phyloP scores from a whole-genome alignment of 2,329 filamentous ascomycete genomes.

The Colletotrichum tropicicola region DNA sequence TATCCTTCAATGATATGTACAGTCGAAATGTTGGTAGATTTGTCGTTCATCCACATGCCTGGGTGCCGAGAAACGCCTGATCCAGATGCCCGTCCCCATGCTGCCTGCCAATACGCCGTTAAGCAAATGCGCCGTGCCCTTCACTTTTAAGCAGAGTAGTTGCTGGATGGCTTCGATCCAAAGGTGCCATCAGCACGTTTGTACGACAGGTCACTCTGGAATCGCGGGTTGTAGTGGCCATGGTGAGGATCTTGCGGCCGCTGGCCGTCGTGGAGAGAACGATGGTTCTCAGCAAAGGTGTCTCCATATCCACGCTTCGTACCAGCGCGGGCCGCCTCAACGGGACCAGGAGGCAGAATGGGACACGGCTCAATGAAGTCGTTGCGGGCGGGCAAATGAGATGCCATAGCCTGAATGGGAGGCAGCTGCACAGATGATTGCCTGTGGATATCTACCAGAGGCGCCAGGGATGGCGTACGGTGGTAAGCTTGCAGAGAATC shows the following conservation, averaged over 20 bases:
- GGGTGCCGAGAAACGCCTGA: neutral
- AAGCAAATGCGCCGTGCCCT: neutral
- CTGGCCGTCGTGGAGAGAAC: conserved; percentile 47
- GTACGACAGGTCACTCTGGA: conserved; percentile 34
- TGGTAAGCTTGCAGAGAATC: conserved; percentile 38
- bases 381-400: neutral
- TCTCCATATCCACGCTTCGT: conserved; percentile 29
- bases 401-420: neutral
- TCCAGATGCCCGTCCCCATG: neutral
- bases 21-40: neutral
- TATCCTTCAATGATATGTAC: no score
- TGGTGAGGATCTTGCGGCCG: conserved; percentile 47
- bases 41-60: neutral
- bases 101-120: conserved; percentile 1
- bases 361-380: conserved; percentile 23
- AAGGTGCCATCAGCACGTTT: conserved; percentile 45
- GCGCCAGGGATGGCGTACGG: conserved; percentile 41
- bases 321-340: conserved; percentile 19
- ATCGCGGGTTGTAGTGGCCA: conserved; percentile 1
- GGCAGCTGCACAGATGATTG: conserved; percentile 1
- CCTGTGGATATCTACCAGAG: conserved; percentile 34
- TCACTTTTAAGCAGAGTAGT: neutral
- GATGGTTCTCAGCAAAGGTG: conserved; percentile 30
- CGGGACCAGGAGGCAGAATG: neutral
- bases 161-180: neutral